Evolutionary conservation across 352 stramenopile genomes (phyloP).

Genomic region (Ophiocytium majus): DNA sequence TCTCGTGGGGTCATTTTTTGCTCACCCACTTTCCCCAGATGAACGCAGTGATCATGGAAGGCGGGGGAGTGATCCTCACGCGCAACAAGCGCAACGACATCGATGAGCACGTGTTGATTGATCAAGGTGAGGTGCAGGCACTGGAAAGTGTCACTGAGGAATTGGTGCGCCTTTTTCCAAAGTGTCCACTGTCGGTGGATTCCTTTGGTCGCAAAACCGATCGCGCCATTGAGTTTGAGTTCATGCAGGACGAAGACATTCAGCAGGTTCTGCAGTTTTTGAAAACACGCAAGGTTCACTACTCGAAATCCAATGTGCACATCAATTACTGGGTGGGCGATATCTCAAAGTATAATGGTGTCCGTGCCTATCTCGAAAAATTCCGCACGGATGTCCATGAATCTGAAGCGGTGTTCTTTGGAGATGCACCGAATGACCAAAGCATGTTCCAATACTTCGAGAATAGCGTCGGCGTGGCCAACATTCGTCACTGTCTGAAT

Average conservation of each 20-base stretch:
- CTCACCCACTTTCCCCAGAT: slow-evolving; percentile 1
- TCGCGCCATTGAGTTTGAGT: slow-evolving; percentile 1
- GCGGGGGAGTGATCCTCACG: neutral
- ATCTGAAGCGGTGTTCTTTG: neutral
- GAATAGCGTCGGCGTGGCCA: neutral
- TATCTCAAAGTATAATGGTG: neutral
- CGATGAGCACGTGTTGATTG: neutral
- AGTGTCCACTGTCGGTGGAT: neutral
- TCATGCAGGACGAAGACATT: neutral
- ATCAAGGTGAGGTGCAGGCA: neutral
- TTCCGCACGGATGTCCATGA: neutral
- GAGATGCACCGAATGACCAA: neutral
- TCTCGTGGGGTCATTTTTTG: slow-evolving; percentile 6
- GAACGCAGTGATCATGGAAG: neutral
- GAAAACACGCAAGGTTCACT: neutral
- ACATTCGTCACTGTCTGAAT: slow-evolving; percentile 1
- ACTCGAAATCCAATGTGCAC: slow-evolving; percentile 9
- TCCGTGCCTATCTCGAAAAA: neutral
- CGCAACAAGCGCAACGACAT: neutral
- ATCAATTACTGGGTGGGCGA: neutral
- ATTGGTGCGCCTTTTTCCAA: neutral
- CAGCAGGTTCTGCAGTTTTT: neutral
- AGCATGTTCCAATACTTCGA: neutral
- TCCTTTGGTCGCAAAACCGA: neutral
- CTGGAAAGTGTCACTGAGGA: neutral